Base-by-base conservation (phyloP, 495 filamentous ascomycete genomes). In the Podospora appendiculata region DNA sequence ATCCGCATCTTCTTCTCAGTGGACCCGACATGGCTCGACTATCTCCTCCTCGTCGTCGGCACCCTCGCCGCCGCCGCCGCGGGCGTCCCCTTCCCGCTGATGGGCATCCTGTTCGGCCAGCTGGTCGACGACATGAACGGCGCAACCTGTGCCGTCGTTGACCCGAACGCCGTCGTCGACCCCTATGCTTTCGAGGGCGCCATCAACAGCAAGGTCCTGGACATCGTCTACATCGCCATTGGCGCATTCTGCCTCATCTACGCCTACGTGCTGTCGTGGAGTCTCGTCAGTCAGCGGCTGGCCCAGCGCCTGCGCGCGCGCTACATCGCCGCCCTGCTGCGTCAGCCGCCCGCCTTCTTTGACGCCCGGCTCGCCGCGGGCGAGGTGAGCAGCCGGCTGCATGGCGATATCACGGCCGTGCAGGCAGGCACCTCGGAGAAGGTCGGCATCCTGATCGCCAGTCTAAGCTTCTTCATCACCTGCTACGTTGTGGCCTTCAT, bases 51-150 rank as follows among this genome's bases (percentile, higher is more conserved):
- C 12, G 11, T 67, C 19, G 53, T 69, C 17, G 84, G 79, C 32
- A 65, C 78, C 43, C 36, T 80, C 12, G 65, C 72, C 34, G 74
- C 83, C 18, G 73, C 81, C n/a, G 81, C 73, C 8, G 77, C 84
- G 9, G 83, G 83, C 41, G 79, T 83, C 3, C 83, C 83, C 8
- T 85, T 85, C 47, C 83, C 83, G 17, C 64, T 86, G 17, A 79
- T 86, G 43, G 81, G 79, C 25, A 81, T 87, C 49, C 57, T 87
- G 17, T 87, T 87, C 59, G 83, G 83, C 47, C 65, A 84, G 60
- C 70, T 87, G 4, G 71, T 87, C 51, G 79, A 87, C 63, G 73
- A 80, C 54, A 74, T 87, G 55, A 85, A 86, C 59, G 66, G 66
- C 3, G 74, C 73, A 11, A 77, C 78, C 11, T 85, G 82, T 55